Evolutionary conservation across 768 basidiomycete genomes (phyloP).

Genomic region (Phaffia tasmanica): DNA sequence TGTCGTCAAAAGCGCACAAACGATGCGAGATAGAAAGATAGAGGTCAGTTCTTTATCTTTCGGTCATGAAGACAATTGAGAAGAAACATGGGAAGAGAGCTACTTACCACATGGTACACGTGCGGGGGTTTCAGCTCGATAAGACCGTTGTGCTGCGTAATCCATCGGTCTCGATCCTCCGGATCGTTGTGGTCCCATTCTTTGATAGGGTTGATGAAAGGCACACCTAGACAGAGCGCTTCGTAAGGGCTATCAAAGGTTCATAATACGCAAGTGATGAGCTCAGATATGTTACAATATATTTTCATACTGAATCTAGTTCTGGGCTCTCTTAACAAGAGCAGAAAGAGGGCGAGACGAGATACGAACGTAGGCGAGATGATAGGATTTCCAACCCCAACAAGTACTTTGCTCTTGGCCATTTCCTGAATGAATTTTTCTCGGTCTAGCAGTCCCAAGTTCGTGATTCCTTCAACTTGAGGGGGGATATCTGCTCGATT

Average conservation of each 20-base stretch:
- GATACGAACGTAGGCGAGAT: conserved; percentile 22
- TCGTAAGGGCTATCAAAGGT: not conserved
- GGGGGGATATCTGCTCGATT: not conserved
- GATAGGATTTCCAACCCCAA: conserved; percentile 23
- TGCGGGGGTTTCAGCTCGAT: conserved; percentile 28
- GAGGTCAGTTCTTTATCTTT: not conserved
- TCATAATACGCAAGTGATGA: not conserved
- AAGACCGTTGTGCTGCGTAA: conserved; percentile 31
- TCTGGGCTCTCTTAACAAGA: conserved; percentile 2
- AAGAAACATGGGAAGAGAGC: no score
- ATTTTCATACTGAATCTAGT: not conserved
- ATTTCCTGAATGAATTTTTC: conserved; percentile 13
- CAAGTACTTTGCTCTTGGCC: conserved; percentile 20
- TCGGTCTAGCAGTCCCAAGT: conserved; percentile 12
- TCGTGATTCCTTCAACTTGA: conserved; percentile 17
- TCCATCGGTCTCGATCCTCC: conserved; percentile 30
- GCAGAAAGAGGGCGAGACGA: not conserved
- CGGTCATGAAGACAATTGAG: not conserved
- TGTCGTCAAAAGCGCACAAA: not conserved
- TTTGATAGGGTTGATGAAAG: conserved; percentile 35
- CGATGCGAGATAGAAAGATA: not conserved
- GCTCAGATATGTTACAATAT: not conserved
- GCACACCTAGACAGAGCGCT: conserved; percentile 27
- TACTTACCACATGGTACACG: conserved; percentile 31
- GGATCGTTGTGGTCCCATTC: conserved; percentile 30